Evolutionary conservation across 768 basidiomycete species (phyloP).

Genomic region (Paxillus involutus): DNA sequence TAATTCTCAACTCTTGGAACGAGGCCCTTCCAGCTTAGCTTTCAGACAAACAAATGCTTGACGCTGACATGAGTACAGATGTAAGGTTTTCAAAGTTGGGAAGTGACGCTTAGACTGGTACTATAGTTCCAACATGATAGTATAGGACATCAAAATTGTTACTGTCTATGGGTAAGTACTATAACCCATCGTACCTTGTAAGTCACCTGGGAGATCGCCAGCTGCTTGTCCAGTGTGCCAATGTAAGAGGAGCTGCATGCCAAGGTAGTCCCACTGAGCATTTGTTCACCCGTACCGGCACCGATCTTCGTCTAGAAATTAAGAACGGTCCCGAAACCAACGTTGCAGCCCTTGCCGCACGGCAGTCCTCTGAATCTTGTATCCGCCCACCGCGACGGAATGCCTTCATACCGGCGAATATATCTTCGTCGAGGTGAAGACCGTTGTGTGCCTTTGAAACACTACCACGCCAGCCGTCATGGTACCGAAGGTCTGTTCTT

Average conservation of each 20-base stretch:
- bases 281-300: constrained; percentile 99
- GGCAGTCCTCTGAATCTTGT: constrained; percentile 99
- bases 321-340: constrained; percentile 98
- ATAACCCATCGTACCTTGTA: constrained; percentile 70
- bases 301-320: constrained; percentile 99
- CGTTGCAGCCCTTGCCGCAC: constrained; percentile 98
- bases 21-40: no score
- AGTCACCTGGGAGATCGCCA: constrained; percentile 84
- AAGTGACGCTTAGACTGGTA: no score
- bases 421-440: constrained; percentile 97
- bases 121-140: no score
- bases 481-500: constrained; percentile 99
- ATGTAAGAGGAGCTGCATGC: constrained; percentile 96
- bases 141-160: no score
- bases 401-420: constrained; percentile 99
- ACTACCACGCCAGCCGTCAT: constrained; percentile 97
- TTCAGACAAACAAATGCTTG: no score
- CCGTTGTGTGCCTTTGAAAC: constrained; percentile 99
- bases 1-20: no score
- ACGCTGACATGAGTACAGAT: no score
- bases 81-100: no score
- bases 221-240: constrained; percentile 92
- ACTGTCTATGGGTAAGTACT: no score
- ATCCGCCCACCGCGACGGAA: constrained; percentile 97
- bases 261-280: constrained; percentile 98